Base-by-base conservation (phyloP, 164 flowering plant genomes). In the Taxillus chinensis region DNA sequence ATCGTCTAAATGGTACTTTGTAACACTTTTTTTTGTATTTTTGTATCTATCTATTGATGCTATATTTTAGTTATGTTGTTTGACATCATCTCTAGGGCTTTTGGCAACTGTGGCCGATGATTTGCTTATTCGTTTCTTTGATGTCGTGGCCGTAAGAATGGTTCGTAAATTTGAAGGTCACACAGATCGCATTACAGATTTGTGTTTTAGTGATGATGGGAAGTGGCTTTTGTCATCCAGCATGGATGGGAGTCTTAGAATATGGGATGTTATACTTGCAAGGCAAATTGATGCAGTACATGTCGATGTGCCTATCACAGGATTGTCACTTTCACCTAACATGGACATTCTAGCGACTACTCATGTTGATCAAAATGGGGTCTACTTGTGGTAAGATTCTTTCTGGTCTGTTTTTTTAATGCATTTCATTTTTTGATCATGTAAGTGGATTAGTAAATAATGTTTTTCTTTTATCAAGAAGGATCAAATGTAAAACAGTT, bases 171-270 rank as follows among this genome's bases (percentile, higher is more conserved):
- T 95, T 76, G 96, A 84, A 78, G 99, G 99, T 55, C 98, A 91
- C 67, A 70, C 82, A 39, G 99, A 95, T 61, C 89, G 98, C n/a
- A 65, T 95, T 58, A 95, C 99, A 45, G 99, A 95, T 66, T 49
- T 89, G 73, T 91, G 98, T 71, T 95, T 91, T 68, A 91, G 98
- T 68, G 96, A 91, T 74, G 99, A 95, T 79, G 99, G 99, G 9
- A 95, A 91, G 71, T 91, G 97, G 99, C 83, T 95, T 68, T 63
- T 95, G 70, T 86, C 97, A 59, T 82, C 96, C 27, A 87, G 99
- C 71, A 91, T 95, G 98, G 99, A 95, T 72, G 98, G 96, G 64
- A 95, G 74, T 63, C 86, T 95, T 59, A 82, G 99, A 72, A 78
- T 95, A 17, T 95, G 99, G 99, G 98, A 95, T 82, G 85, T 95